These are phyloP conservation scores for Aspergillus carlsbadensis DNA, from an alignment of 495 filamentous ascomycete genomes.

Conservation along the genomic window DNA sequence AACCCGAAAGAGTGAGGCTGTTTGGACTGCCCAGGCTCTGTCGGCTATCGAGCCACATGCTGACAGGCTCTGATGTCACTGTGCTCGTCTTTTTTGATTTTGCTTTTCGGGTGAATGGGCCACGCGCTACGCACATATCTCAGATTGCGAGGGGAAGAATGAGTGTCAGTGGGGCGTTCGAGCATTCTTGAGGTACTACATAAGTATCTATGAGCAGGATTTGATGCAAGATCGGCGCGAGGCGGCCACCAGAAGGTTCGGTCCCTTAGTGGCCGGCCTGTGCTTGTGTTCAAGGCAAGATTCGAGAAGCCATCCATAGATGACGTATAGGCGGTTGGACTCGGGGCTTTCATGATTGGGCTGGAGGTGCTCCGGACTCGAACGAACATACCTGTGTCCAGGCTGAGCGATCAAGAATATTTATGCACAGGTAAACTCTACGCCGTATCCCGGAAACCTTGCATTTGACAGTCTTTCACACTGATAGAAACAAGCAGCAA, in stretches of 20 bases:
- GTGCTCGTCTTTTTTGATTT: too few species aligned
- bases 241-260: neutral
- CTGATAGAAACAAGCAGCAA: neutral
- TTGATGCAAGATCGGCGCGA: too few species aligned
- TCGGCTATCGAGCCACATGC: neutral
- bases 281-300: neutral
- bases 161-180: too few species aligned
- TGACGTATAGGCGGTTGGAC: conserved; percentile 4
- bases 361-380: neutral
- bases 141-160: too few species aligned
- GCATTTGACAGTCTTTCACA: neutral
- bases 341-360: neutral
- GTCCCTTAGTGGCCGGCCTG: neutral
- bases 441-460: neutral
- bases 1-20: neutral
- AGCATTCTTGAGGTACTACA: too few species aligned
- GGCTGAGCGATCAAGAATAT: too few species aligned
- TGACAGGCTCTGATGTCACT: neutral
- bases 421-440: too few species aligned
- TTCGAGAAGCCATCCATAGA: neutral
- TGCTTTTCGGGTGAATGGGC: too few species aligned
- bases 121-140: too few species aligned
- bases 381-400: too few species aligned
- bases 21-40: too few species aligned
- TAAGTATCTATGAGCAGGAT: too few species aligned